Conservation (phyloP, 164 flowering plant genomes). For the Macadamia tetraphylla region DNA sequence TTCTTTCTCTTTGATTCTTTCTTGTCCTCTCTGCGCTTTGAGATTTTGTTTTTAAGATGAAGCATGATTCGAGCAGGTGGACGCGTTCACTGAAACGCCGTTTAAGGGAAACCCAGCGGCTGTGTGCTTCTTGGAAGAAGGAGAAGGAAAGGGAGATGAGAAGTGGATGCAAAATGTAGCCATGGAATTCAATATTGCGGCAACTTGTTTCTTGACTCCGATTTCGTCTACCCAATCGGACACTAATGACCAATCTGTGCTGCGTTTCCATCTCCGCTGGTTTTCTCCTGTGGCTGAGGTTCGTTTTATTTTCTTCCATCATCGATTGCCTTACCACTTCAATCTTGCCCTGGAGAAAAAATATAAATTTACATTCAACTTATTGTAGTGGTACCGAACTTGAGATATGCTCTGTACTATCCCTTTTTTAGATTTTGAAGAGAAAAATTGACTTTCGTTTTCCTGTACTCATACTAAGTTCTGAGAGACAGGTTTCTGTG, state of each 20-base stretch:
- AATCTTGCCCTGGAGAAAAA: too few species aligned
- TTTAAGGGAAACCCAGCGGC: constrained; percentile 94
- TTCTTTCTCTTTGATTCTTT: background rate
- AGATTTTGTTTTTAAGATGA: background rate
- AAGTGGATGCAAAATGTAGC: constrained; percentile 70
- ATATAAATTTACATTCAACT: too few species aligned
- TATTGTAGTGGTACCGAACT: too few species aligned
- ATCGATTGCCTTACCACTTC: too few species aligned
- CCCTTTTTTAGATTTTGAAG: too few species aligned
- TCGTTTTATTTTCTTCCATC: background rate
- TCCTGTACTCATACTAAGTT: too few species aligned
- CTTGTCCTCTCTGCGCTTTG: background rate
- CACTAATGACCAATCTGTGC: constrained; percentile 6
- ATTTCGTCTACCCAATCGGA: constrained; percentile 10
- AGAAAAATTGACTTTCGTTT: too few species aligned
- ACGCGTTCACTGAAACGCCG: constrained; percentile 70
- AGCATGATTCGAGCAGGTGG: constrained; percentile 41
- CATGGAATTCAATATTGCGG: constrained; percentile 61
- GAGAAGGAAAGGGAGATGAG: constrained; percentile 32
- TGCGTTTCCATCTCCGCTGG: constrained; percentile 75
- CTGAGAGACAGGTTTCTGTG: too few species aligned
- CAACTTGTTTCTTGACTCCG: constrained; percentile 58
- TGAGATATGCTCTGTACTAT: too few species aligned
- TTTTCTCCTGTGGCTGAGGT: constrained; percentile 83
- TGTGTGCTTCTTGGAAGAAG: constrained; percentile 72